Percentiles rank a stretch among this genome's conserved stretches.
These are phyloP conservation scores for Hortiboletus flavorubellus DNA, from an alignment of 768 basidiomycete species.

Conservation along the genomic window DNA sequence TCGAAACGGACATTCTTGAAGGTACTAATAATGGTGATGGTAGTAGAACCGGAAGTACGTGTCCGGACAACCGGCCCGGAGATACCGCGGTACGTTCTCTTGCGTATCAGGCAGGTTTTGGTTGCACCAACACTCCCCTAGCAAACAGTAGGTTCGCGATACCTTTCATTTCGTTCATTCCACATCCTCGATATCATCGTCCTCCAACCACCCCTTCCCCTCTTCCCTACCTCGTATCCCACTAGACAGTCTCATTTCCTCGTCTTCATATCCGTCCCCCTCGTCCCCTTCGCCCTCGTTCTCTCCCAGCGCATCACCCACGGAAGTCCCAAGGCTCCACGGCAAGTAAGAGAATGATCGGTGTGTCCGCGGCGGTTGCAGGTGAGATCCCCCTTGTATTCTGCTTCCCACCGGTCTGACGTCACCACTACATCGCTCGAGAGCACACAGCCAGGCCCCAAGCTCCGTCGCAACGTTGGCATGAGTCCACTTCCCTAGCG, in stretches of 20 bases:
- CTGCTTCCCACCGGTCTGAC: not conserved
- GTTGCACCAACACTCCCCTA: not conserved
- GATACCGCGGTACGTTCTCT: not conserved
- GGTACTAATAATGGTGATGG: not conserved
- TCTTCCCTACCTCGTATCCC: slow-evolving; percentile 27
- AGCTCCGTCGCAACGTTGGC: slow-evolving; percentile 52
- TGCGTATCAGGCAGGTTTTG: not conserved
- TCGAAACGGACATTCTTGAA: slow-evolving; percentile 4
- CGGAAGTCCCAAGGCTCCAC: slow-evolving; percentile 36
- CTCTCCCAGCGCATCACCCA: slow-evolving; percentile 25
- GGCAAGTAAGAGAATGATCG: slow-evolving; percentile 49
- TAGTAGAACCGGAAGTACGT: not conserved
- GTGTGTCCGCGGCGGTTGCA: slow-evolving; percentile 35
- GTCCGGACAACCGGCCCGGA: not conserved
- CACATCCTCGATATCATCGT: slow-evolving; percentile 55
- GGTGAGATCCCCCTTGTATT: not conserved
- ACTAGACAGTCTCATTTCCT: slow-evolving; percentile 30
- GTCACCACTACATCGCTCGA: slow-evolving; percentile 26
- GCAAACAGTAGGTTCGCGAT: not conserved
- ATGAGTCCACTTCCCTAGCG: slow-evolving; percentile 47
- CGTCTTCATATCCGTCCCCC: slow-evolving; percentile 24
- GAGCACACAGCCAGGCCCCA: slow-evolving; percentile 55
- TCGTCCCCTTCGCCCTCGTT: slow-evolving; percentile 28
- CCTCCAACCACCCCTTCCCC: slow-evolving; percentile 51
- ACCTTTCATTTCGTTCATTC: slow-evolving; percentile 11